Evolutionary conservation across 2,329 filamentous ascomycete genomes (phyloP).

Genomic region (Pseudodiploospora longispora): DNA sequence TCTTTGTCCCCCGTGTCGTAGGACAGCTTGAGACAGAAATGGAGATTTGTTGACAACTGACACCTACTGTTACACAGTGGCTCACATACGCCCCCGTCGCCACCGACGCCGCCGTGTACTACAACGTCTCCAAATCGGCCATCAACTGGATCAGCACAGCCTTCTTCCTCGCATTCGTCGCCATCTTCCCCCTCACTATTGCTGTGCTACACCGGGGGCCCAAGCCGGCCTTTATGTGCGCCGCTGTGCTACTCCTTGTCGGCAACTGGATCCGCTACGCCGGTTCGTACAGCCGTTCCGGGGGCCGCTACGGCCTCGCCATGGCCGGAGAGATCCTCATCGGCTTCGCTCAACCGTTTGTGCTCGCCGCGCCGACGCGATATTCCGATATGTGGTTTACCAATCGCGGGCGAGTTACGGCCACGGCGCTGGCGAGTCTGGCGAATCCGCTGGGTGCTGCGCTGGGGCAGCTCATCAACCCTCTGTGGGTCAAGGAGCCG

Average conservation of each 20-base stretch:
- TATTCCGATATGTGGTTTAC: slow-evolving; percentile 97
- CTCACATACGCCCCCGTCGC: slow-evolving; percentile 84
- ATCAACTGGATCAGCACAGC: slow-evolving; percentile 92
- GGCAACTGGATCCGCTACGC: slow-evolving; percentile 92
- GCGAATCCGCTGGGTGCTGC: slow-evolving; percentile 89
- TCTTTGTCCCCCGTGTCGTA: too few relatives aligned
- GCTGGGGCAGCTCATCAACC: slow-evolving; percentile 77
- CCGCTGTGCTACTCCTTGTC: slow-evolving; percentile 64
- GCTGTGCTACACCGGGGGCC: slow-evolving; percentile 74
- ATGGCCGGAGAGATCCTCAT: slow-evolving; percentile 91
- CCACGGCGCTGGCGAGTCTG: slow-evolving; percentile 75
- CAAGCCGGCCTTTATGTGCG: slow-evolving; percentile 64
- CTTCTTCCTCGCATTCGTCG: slow-evolving; percentile 78
- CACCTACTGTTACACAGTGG: slow-evolving; percentile 46
- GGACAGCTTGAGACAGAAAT: too few relatives aligned
- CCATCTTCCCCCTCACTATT: slow-evolving; percentile 63
- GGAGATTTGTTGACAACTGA: neutral
- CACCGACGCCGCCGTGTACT: slow-evolving; percentile 65
- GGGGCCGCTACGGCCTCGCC: slow-evolving; percentile 63
- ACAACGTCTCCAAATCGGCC: slow-evolving; percentile 60
- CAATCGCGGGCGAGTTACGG: slow-evolving; percentile 70
- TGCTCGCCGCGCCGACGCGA: slow-evolving; percentile 77
- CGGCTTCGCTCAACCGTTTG: slow-evolving; percentile 85
- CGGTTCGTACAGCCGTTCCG: slow-evolving; percentile 45
- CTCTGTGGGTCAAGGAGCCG: slow-evolving; percentile 59